Evolutionary conservation across 1,284 basidiomycete species (phyloP).

Genomic region (Lignosus rhinocerotis): DNA sequence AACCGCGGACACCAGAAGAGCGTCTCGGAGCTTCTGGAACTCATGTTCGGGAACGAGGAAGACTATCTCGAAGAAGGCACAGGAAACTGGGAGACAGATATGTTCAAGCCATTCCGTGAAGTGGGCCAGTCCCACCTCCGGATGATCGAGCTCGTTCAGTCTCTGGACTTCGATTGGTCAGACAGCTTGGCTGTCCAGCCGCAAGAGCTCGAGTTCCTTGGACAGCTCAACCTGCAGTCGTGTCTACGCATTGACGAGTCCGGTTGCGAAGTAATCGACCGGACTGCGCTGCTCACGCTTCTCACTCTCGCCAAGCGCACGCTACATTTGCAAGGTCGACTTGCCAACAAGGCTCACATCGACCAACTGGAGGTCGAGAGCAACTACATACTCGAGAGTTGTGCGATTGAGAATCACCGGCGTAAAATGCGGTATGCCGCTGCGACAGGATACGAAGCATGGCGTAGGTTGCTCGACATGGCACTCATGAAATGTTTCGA

Average conservation of each 20-base stretch:
- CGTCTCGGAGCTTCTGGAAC: conserved; percentile 69
- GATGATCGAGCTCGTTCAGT: conserved; percentile 86
- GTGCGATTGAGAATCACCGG: conserved; percentile 85
- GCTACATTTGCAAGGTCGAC: conserved; percentile 67
- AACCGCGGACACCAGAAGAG: conserved; percentile 74
- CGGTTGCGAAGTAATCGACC: conserved; percentile 84
- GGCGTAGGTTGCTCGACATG: conserved; percentile 83
- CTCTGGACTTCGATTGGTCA: conserved; percentile 85
- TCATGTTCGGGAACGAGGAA: conserved; percentile 71
- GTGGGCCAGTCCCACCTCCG: conserved; percentile 80
- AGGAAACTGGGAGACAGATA: conserved; percentile 48
- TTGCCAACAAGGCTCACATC: conserved; percentile 63
- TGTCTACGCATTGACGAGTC: conserved; percentile 72
- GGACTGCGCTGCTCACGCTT: conserved; percentile 66
- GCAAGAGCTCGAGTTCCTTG: conserved; percentile 68
- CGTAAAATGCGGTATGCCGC: conserved; percentile 77
- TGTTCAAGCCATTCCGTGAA: conserved; percentile 62
- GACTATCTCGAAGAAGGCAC: conserved; percentile 42
- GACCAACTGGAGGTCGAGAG: conserved; percentile 74
- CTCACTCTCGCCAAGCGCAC: conserved; percentile 60
- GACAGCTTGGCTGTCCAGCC: conserved; percentile 68
- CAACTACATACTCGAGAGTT: conserved; percentile 77
- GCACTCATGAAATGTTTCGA: conserved; percentile 83
- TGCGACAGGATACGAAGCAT: conserved; percentile 73
- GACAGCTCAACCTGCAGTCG: conserved; percentile 70